Conservation (phyloP, 225 moss, liverwort and hornwort species). For the Climacium dendroides region DNA sequence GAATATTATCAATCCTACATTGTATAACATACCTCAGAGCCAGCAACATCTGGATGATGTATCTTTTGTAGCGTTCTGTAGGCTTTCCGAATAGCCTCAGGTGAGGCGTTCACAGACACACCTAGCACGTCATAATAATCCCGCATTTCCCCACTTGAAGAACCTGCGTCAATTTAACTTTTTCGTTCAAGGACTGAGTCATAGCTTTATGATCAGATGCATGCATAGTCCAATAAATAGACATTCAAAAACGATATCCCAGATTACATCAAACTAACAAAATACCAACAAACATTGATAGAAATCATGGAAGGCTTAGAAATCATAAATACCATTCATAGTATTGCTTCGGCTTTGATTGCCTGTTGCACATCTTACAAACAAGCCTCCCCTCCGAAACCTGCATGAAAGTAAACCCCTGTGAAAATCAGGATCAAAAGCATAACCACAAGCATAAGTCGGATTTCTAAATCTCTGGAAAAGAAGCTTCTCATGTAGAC, state of each 20-base stretch:
- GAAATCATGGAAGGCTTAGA: background rate
- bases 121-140: slow-evolving; percentile 86
- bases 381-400: slow-evolving; percentile 7
- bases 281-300: background rate
- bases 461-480: background rate
- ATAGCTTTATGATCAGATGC: background rate
- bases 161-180: background rate
- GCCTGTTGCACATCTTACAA: slow-evolving; percentile 22
- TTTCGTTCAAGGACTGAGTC: background rate
- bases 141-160: slow-evolving; percentile 9
- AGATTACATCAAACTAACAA: background rate
- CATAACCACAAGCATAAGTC: no score
- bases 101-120: slow-evolving; percentile 45
- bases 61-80: slow-evolving; percentile 76
- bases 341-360: slow-evolving; percentile 20
- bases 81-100: slow-evolving; percentile 66
- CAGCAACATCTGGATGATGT: slow-evolving; percentile 85
- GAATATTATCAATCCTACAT: background rate
- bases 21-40: slow-evolving; percentile 47
- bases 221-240: background rate
- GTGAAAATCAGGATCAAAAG: background rate
- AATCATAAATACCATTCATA: slow-evolving; percentile 18
- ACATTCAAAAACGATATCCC: background rate
- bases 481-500: background rate
- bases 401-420: background rate